A percentile compares a stretch with the other conserved stretches of the same genome.
These are phyloP conservation scores for Globisporangium okanoganense DNA, from an alignment of 352 stramenopile genomes.

Conservation along the genomic window DNA sequence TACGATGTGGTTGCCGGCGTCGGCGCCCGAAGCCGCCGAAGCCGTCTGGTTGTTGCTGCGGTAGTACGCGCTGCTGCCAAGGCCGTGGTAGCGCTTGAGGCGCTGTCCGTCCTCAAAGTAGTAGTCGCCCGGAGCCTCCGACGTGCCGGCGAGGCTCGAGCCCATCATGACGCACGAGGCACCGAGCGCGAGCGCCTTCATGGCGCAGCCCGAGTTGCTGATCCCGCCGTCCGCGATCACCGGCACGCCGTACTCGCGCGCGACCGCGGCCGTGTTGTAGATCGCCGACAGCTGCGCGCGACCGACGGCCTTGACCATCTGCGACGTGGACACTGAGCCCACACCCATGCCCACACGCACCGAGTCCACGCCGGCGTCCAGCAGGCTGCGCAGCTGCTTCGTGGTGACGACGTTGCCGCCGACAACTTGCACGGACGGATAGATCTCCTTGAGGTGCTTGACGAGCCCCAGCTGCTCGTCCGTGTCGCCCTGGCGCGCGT, in stretches of 20 bases:
- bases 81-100: slow-evolving; percentile 98
- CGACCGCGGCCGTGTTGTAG: slow-evolving; percentile 95
- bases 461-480: slow-evolving; percentile 68
- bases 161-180: slow-evolving; percentile 99
- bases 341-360: slow-evolving; percentile 99
- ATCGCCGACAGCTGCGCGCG: slow-evolving; percentile 97
- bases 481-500: slow-evolving; percentile 98
- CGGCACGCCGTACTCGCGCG: slow-evolving; percentile 93
- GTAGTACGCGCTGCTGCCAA: slow-evolving; percentile 96
- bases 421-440: slow-evolving; percentile 93
- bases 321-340: slow-evolving; percentile 98
- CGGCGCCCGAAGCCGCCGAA: slow-evolving; percentile 28
- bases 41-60: slow-evolving; percentile 22
- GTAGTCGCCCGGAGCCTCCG: slow-evolving; percentile 98
- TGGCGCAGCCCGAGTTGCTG: slow-evolving; percentile 94
- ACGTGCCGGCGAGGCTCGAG: slow-evolving; percentile 95
- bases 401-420: slow-evolving; percentile 98
- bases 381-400: slow-evolving; percentile 94
- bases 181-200: slow-evolving; percentile 95
- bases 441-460: slow-evolving; percentile 92
- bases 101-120: slow-evolving; percentile 99
- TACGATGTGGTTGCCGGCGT: slow-evolving; percentile 91
- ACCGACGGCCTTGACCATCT: slow-evolving; percentile 98
- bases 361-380: slow-evolving; percentile 97
- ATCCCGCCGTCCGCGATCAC: slow-evolving; percentile 99